Evolutionary conservation across 2,329 filamentous ascomycete species (phyloP).

Genomic region (Arthrinium phaeospermum): DNA sequence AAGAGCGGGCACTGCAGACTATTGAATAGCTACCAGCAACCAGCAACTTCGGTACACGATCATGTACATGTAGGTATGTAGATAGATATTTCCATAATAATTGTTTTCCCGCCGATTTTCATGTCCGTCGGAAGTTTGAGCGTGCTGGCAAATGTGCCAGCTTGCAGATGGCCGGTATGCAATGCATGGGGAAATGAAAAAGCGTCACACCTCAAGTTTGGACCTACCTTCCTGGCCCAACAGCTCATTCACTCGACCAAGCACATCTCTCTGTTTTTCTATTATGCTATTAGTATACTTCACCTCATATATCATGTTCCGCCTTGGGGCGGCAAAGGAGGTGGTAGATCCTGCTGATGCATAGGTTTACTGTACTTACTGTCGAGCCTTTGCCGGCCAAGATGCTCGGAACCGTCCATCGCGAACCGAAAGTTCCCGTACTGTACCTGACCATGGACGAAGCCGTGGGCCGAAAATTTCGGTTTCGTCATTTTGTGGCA

Average conservation of each 20-base stretch:
- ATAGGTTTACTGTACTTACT: neutral
- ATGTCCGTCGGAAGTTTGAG: neutral
- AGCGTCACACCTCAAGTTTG: neutral
- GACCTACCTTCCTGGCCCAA: neutral
- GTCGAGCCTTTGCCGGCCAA: neutral
- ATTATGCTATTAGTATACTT: neutral
- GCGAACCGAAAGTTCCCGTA: neutral
- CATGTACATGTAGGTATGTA: too few species aligned
- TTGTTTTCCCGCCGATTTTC: neutral
- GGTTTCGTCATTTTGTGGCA: neutral
- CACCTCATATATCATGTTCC: neutral
- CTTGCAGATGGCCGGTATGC: neutral
- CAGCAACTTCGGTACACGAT: too few species aligned
- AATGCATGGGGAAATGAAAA: neutral
- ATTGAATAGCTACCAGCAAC: neutral
- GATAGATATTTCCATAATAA: neutral
- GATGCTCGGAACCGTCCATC: neutral
- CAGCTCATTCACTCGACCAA: neutral
- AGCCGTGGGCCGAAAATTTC: neutral
- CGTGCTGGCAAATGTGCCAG: neutral
- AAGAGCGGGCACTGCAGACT: neutral
- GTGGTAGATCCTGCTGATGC: neutral
- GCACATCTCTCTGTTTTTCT: neutral
- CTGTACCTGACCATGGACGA: neutral
- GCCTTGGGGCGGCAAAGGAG: neutral